phyloP scores from a whole-genome alignment of 163 green algal genomes.

The Dunaliella salina region DNA sequence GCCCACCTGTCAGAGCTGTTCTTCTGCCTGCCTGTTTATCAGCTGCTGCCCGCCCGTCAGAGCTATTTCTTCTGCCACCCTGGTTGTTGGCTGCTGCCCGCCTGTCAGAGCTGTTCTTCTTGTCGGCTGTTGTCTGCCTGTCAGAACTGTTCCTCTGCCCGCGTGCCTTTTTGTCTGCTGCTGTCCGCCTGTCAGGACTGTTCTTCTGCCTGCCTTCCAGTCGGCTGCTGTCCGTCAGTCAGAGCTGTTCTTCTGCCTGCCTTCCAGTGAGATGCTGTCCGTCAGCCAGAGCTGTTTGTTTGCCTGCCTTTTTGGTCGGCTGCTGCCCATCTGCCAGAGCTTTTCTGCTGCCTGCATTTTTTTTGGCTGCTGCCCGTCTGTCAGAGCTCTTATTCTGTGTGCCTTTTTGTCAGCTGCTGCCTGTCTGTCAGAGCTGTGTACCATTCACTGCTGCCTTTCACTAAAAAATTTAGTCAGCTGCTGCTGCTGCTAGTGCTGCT shows the following conservation, averaged over 20 bases:
- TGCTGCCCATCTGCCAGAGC: neutral
- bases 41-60: neutral
- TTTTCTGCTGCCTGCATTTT: too few relatives aligned
- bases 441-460: too few relatives aligned
- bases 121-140: too few relatives aligned
- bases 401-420: too few relatives aligned
- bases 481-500: neutral
- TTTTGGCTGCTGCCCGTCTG: too few relatives aligned
- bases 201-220: neutral
- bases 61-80: neutral
- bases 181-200: neutral
- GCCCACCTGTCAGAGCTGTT: neutral
- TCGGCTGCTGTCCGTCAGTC: neutral
- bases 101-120: too few relatives aligned
- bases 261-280: too few relatives aligned
- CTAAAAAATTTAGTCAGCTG: neutral
- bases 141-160: neutral
- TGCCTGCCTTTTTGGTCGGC: neutral
- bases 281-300: neutral
- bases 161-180: neutral
- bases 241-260: neutral
- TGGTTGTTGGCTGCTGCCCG: constrained; percentile 4
- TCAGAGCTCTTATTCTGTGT: too few relatives aligned
- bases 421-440: too few relatives aligned
- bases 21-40: neutral